Base-by-base conservation (phyloP, 306 rosid genomes). In the Cucumis cinereus region DNA sequence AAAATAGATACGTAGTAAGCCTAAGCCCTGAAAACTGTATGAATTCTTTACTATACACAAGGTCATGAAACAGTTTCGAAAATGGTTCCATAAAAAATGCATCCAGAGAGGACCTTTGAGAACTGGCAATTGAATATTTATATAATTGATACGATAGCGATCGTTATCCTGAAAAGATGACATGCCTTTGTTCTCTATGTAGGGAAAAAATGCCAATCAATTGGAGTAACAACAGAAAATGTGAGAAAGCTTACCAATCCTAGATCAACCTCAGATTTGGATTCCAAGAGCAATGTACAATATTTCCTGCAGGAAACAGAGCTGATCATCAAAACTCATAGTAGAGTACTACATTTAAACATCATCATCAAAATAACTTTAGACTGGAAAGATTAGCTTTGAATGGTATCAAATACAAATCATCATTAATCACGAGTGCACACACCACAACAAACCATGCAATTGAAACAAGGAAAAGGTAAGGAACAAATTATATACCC, bases 281-380 rank as follows among this genome's bases (percentile, higher is more conserved):
- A 86, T 75, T 68, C 86, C 82, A 91, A 72, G 83, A 93, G 82
- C 84, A 93, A 82, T 8, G 98, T 86, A 52, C 96, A 90, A 77
- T 89, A 93, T 81, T 93, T 93, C 89, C 98, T 93, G 93, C 80
- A 86, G 53, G 56, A 72, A 78, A 4, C 47, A 77, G 67, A 23
- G 78, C 23, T 54, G 61, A 43, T 56, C 6, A 58, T 62, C 52
- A 64, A 4, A 45, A 49, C 19, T 49, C 54, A 76, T 13, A 43
- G 36, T 43, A 41, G 11, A 22, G 74, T 22, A 68, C 36, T 40
- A 43, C 66, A 74, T 52, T 35, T 35, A 10, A 35, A 23, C 57
- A 33, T 35, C 77, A 54, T 53, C 50, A 36, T 17, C 76, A 49
- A 49, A 43, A 69, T 8, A 69, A 41, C 6, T 22, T 23, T 45